Percentiles rank a stretch among this genome's conserved stretches.
Conservation (phyloP, 352 stramenopile genomes). For the Globisporangium acanthophoron region DNA sequence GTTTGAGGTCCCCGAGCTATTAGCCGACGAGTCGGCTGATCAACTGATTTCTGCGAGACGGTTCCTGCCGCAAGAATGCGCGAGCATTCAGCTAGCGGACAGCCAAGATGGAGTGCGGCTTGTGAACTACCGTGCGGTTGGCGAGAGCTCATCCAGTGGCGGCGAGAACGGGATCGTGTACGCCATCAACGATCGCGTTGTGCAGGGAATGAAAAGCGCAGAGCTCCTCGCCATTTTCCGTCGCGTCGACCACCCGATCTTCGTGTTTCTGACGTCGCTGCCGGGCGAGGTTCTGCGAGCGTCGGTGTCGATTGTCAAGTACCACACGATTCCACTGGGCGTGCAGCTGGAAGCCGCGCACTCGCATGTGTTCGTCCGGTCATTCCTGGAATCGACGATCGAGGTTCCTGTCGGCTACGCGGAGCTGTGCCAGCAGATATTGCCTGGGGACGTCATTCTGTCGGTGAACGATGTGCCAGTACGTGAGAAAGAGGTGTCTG, state of each 20-base stretch:
- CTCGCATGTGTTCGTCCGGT: slow-evolving; percentile 43
- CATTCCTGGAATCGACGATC: slow-evolving; percentile 18
- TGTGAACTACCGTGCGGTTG: background rate
- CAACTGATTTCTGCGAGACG: slow-evolving; percentile 6
- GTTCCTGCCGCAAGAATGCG: slow-evolving; percentile 12
- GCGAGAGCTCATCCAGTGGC: background rate
- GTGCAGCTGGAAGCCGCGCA: slow-evolving; percentile 31
- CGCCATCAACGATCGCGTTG: slow-evolving; percentile 48
- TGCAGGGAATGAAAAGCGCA: slow-evolving; percentile 33
- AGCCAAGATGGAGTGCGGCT: slow-evolving; percentile 14
- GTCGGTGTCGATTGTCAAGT: slow-evolving; percentile 63
- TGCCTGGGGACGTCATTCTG: slow-evolving; percentile 60
- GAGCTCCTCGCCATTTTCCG: slow-evolving; percentile 36
- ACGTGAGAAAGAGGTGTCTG: slow-evolving; percentile 23
- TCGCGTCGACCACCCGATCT: slow-evolving; percentile 23
- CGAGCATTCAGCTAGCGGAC: slow-evolving; percentile 6
- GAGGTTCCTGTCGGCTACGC: slow-evolving; percentile 34
- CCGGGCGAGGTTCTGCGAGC: slow-evolving; percentile 47
- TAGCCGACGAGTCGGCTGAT: slow-evolving; percentile 13
- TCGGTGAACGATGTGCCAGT: slow-evolving; percentile 35
- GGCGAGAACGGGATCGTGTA: slow-evolving; percentile 23
- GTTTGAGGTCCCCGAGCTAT: slow-evolving; percentile 45
- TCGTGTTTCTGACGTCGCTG: slow-evolving; percentile 39
- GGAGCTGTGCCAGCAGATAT: slow-evolving; percentile 53
- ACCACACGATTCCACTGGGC: slow-evolving; percentile 28